Percentiles rank a stretch among this genome's conserved stretches.
These are phyloP conservation scores for Aegilops umbellulata DNA, from an alignment of 176 grass and related monocot species.

Conservation along the genomic window DNA sequence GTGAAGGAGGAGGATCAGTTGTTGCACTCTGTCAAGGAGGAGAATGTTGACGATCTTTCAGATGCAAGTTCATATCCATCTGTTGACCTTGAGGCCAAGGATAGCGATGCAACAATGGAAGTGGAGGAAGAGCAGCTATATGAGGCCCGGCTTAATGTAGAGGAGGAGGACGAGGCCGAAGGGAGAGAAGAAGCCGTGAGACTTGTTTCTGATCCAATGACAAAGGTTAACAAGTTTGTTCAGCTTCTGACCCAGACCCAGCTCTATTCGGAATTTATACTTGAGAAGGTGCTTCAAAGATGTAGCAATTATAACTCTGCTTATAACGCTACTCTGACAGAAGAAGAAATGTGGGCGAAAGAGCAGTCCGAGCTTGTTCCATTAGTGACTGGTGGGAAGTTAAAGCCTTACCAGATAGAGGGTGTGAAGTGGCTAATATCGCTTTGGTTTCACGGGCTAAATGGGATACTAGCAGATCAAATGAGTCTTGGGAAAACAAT, in stretches of 20 bases:
- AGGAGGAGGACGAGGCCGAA: conserved; percentile 53
- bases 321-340: conserved; percentile 43
- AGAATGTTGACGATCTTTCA: too few relatives aligned
- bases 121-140: conserved; percentile 66
- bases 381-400: conserved; percentile 73
- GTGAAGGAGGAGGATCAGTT: conserved; percentile 34
- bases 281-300: conserved; percentile 62
- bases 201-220: conserved; percentile 40
- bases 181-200: conserved; percentile 36
- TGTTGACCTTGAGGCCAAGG: conserved; percentile 66
- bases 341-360: conserved; percentile 61
- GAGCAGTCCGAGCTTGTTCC: conserved; percentile 81
- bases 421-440: conserved; percentile 94
- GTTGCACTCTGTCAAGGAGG: conserved; percentile 25
- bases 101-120: conserved; percentile 57
- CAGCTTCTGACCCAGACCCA: conserved; percentile 71
- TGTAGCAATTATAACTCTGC: conserved; percentile 42
- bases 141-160: neutral
- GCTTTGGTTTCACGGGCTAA: conserved; percentile 80
- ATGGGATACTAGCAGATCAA: conserved; percentile 84
- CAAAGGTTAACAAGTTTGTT: conserved; percentile 66
- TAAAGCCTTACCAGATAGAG: conserved; percentile 91
- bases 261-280: conserved; percentile 74
- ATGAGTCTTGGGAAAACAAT: conserved; percentile 93
- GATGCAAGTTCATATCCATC: conserved; percentile 34